Conservation (phyloP, 2,329 filamentous ascomycete genomes). For the Apiospora koreana region DNA sequence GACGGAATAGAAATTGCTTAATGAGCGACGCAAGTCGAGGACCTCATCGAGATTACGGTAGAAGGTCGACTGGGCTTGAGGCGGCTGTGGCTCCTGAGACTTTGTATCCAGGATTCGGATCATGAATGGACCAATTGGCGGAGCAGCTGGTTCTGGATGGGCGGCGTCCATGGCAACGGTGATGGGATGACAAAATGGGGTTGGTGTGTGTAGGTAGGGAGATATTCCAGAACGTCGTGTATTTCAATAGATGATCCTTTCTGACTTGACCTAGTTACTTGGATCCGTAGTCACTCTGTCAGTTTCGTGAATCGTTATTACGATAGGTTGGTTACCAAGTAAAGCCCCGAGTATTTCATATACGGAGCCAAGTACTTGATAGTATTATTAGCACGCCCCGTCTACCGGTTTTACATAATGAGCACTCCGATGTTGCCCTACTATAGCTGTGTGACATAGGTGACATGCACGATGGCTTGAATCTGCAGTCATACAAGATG, state of each 20-base stretch:
- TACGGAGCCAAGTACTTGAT: not conserved
- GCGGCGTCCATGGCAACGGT: not conserved
- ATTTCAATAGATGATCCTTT: not conserved
- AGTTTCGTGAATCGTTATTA: not conserved
- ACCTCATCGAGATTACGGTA: constrained; percentile 35
- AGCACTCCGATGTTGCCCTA: not conserved
- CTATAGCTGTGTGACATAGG: not conserved
- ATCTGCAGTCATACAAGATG: not conserved
- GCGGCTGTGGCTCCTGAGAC: not conserved
- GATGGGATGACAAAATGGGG: not conserved
- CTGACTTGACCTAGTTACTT: not conserved
- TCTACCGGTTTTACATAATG: not conserved
- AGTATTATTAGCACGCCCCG: not conserved
- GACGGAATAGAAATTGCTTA: constrained; percentile 41
- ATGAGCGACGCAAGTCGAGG: constrained; percentile 28
- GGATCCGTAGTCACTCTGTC: too few species aligned
- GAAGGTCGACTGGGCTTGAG: constrained; percentile 14
- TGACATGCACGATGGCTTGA: not conserved
- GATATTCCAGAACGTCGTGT: too few species aligned
- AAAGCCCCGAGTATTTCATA: not conserved
- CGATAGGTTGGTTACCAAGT: not conserved
- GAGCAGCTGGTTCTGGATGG: not conserved
- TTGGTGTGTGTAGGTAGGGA: not conserved
- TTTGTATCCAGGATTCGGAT: not conserved
- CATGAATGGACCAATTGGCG: not conserved